A percentile compares a stretch with the other conserved stretches of the same genome.
Conservation (phyloP, 768 basidiomycete genomes). For the Macrolepiota dolichaula region DNA sequence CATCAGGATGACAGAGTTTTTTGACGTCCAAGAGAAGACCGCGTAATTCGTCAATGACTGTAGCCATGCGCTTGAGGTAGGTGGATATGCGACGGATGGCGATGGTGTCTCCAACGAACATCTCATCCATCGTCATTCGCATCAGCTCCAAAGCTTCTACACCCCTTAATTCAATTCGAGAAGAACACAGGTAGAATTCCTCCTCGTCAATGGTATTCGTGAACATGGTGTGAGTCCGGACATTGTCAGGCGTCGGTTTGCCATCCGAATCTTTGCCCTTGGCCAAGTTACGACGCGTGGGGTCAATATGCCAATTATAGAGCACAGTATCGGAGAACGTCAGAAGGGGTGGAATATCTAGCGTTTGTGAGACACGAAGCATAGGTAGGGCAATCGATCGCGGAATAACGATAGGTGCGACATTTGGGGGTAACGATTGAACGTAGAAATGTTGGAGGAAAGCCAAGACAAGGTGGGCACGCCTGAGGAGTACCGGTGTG, state of each 20-base stretch:
- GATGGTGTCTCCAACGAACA: slow-evolving; percentile 73
- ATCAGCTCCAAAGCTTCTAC: slow-evolving; percentile 84
- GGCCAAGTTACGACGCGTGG: slow-evolving; percentile 21
- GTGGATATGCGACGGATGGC: slow-evolving; percentile 61
- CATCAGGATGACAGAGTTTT: slow-evolving; percentile 68
- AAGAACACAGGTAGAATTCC: slow-evolving; percentile 88
- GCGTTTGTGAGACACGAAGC: slow-evolving; percentile 60
- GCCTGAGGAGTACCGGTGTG: slow-evolving; percentile 61
- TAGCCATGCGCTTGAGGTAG: slow-evolving; percentile 64
- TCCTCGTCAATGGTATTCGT: slow-evolving; percentile 80
- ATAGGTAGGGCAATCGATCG: slow-evolving; percentile 73
- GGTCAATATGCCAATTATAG: slow-evolving; percentile 71
- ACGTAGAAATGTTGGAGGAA: slow-evolving; percentile 81
- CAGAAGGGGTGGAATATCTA: slow-evolving; percentile 84
- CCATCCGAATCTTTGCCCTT: slow-evolving; percentile 9
- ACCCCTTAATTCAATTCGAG: slow-evolving; percentile 86
- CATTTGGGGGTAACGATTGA: slow-evolving; percentile 53
- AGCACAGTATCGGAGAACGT: slow-evolving; percentile 94
- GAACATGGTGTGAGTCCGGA: slow-evolving; percentile 70
- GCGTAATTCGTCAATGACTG: slow-evolving; percentile 67
- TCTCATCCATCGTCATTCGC: slow-evolving; percentile 87
- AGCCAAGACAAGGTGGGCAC: slow-evolving; percentile 75
- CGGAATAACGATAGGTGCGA: slow-evolving; percentile 62
- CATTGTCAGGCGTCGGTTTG: slow-evolving; percentile 51
- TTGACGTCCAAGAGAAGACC: slow-evolving; percentile 65